Percentiles rank a stretch among this genome's conserved stretches.
These are phyloP conservation scores for Wilhelminamyces savonicus DNA, from an alignment of 805 yeast genomes.

Conservation along the genomic window DNA sequence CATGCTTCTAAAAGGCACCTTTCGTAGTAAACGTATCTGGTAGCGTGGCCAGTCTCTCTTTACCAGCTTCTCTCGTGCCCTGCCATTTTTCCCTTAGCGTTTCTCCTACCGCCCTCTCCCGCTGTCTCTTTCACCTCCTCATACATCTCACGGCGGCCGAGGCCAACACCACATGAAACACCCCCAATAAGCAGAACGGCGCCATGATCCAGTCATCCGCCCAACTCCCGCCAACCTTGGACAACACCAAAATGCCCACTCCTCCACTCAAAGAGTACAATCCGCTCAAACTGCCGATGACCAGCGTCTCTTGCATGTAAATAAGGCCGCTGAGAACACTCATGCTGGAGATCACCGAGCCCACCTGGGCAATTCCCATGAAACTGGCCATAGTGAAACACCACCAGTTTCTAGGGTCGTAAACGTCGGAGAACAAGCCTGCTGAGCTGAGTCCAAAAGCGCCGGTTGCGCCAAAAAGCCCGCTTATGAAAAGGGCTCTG, in stretches of 20 bases:
- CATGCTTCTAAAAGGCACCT: no score
- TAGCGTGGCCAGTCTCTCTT: no score
- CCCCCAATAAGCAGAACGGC: conserved; percentile 51
- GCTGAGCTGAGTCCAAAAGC: conserved; percentile 28
- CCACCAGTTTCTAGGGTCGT: conserved; percentile 28
- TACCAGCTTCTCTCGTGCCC: no score
- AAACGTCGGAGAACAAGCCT: conserved; percentile 7
- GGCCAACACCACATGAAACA: conserved; percentile 20
- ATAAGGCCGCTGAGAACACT: conserved; percentile 39
- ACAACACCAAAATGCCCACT: conserved; percentile 53
- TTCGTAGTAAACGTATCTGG: no score
- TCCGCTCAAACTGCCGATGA: conserved; percentile 64
- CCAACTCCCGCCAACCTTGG: conserved; percentile 55
- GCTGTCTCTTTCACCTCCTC: no score
- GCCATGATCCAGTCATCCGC: conserved; percentile 53
- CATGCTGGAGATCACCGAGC: conserved; percentile 57
- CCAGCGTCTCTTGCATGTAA: conserved; percentile 22
- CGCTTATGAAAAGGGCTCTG: conserved; percentile 27
- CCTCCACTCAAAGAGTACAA: conserved; percentile 66
- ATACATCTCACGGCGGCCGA: no score
- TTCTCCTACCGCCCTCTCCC: no score
- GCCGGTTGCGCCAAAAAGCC: conserved; percentile 39
- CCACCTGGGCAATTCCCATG: conserved; percentile 58
- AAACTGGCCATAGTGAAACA: conserved; percentile 35
- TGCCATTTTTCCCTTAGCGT: no score